Base-by-base conservation (phyloP, 371 early-diverging fungal species). In the Capillidium heterosporum region DNA sequence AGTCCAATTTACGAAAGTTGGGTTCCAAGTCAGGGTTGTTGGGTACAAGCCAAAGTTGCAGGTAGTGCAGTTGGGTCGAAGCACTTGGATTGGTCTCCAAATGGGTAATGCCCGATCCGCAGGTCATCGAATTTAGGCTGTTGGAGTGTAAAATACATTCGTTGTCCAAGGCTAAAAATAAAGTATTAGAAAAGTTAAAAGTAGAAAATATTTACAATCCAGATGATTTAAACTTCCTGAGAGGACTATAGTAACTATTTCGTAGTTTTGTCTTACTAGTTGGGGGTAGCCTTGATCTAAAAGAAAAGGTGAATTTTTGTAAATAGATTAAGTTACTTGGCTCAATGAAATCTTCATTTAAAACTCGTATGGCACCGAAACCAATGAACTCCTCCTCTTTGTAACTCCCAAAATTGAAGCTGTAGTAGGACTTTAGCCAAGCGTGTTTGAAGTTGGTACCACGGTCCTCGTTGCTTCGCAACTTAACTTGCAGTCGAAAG, bases 1-100 rank as follows among this genome's bases (percentile, higher is more conserved):
- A 53, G 41, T 53, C 53, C 8, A 24, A 32, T 39, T 35, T 53
- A 21, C 29, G 32, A 24, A 27, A 53, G 11, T 39, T 53, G 15
- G 35, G 32, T 53, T 40, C 8, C 23, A 53, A 8, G 39, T 53
- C 53, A 0, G 35, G 17, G n/a, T n/a, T 15, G 35, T 39, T 53
- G 21, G 53, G 53, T 17, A 24, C 53, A 4, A 53, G 35, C 53
- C 53, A 53, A 35, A 53, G 53, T 39, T 53, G 53, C 8, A 53
- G 11, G 32, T 53, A 53, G 19, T 24, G 24, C 13, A 31, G 21
- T 21, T 31, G n/a, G 8, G 32, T 21, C 7, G 21, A 19, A 3
- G 13, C n/a, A 40, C 53, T 53, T 5, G 35, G 15, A n/a, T 53
- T 53, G 21, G 21, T 29, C 29, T 40, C 53, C 21, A 53, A 10